phyloP scores from a whole-genome alignment of 768 basidiomycete genomes.

The Amanita subjunquillea region DNA sequence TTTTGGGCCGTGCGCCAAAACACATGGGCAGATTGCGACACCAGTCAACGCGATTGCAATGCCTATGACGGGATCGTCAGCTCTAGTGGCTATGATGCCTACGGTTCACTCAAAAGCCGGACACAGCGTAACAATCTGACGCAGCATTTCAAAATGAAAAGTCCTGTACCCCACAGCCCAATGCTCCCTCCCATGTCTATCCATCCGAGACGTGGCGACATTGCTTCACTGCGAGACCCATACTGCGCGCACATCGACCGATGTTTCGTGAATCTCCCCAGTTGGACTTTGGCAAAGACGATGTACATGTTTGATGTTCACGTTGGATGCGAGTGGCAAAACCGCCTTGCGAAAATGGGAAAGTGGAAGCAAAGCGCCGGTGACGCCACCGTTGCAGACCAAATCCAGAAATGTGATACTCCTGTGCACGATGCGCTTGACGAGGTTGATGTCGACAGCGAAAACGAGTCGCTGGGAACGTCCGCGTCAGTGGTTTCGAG shows the following conservation, averaged over 20 bases:
- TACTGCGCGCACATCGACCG: slow-evolving; percentile 48
- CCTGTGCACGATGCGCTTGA: slow-evolving; percentile 11
- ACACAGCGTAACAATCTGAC: not conserved
- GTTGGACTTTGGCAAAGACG: slow-evolving; percentile 60
- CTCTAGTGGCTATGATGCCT: not conserved
- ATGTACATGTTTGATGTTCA: slow-evolving; percentile 56
- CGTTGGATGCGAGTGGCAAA: slow-evolving; percentile 6
- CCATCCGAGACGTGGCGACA: slow-evolving; percentile 57
- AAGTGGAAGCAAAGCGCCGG: not conserved
- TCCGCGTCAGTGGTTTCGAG: slow-evolving; percentile 25
- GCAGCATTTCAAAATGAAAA: slow-evolving; percentile 3
- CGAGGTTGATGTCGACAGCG: slow-evolving; percentile 19
- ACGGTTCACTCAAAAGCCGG: not conserved
- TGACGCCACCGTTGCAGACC: not conserved
- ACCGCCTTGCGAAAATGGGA: not conserved
- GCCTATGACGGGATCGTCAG: not conserved
- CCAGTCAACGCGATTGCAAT: not conserved
- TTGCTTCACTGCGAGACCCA: slow-evolving; percentile 47
- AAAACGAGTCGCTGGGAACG: slow-evolving; percentile 22
- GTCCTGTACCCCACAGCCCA: slow-evolving; percentile 5
- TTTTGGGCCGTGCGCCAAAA: slow-evolving; percentile 53
- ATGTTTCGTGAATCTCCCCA: slow-evolving; percentile 41
- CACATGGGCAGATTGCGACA: slow-evolving; percentile 31
- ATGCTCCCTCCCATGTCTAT: slow-evolving; percentile 26
- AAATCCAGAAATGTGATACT: slow-evolving; percentile 3